Evolutionary conservation across 257 asterid species (phyloP), one percentile per base, ranked within the genome.

Genomic region (Leonotis leonurus): DNA sequence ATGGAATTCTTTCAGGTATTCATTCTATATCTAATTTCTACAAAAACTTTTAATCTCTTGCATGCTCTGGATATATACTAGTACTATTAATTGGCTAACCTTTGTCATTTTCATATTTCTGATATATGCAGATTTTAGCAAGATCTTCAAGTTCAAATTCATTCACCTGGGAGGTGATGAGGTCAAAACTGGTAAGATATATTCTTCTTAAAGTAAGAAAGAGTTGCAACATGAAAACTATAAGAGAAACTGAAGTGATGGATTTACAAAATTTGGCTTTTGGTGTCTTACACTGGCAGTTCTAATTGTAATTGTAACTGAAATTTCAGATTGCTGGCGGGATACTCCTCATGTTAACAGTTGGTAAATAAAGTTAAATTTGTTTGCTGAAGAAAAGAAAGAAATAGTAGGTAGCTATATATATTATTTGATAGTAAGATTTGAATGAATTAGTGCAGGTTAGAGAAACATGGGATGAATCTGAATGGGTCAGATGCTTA

Each of bases 81-180:
- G 62, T 58, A 14, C 5, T 22, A 56, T 26, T 35, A 20, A 70
- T 33, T 59, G 22, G 9, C 33, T 46, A 7, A 20, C 6, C 25
- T 36, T 49, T 20, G 12, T 65, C 62, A 21, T 33, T 9, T 5
- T 41, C 67, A 18, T 57, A 30, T 52, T 35, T 62, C 68, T 56
- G n/a, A n/a, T n/a, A n/a, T n/a, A n/a, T n/a, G n/a, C 88, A 90
- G 98, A 88, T 85, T 85, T 90, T 80, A 88, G 96, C 70, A 83
- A 83, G 80, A 83, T 90, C 71, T 90, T 90, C 87, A 90, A 82
- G 61, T 90, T 83, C 70, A 90, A 65, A 74, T 90, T 90, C 54
- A 68, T 90, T 70, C 98, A 90, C 75, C 84, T 90, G 16, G 96
- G 98, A 54, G 98, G 98, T 21, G 98, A 90, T 59, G 98, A 90